phyloP scores from a whole-genome alignment of 306 rosid genomes.

The Rosa chinensis region DNA sequence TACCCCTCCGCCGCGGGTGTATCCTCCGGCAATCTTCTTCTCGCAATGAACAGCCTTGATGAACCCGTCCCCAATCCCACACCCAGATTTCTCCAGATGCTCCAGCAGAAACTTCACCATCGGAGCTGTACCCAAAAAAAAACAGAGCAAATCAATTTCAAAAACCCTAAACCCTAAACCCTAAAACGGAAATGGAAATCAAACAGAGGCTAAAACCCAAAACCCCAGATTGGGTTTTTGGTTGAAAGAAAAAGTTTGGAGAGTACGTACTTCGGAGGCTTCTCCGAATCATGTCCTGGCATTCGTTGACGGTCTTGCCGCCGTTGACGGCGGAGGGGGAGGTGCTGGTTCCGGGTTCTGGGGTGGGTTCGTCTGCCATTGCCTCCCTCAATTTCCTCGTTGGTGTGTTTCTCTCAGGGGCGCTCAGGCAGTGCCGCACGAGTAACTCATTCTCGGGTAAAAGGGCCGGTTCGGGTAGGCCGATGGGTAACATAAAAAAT shows the following conservation, averaged over 20 bases:
- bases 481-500: too few species aligned
- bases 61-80: slow-evolving; percentile 54
- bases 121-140: slow-evolving; percentile 43
- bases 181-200: not conserved
- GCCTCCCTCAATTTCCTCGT: not conserved
- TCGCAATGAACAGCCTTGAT: slow-evolving; percentile 59
- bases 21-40: slow-evolving; percentile 51
- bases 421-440: not conserved
- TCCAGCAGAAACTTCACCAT: slow-evolving; percentile 64
- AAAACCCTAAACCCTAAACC: slow-evolving; percentile 23
- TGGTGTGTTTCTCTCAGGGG: too few species aligned
- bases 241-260: not conserved
- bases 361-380: slow-evolving; percentile 42
- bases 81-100: slow-evolving; percentile 71
- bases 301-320: slow-evolving; percentile 43
- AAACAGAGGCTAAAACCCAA: slow-evolving; percentile 18
- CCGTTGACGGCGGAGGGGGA: slow-evolving; percentile 29
- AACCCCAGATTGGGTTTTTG: not conserved
- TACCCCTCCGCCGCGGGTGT: slow-evolving; percentile 73
- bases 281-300: slow-evolving; percentile 63
- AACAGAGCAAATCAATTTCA: not conserved
- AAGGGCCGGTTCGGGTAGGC: not conserved
- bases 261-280: slow-evolving; percentile 65
- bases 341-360: slow-evolving; percentile 41
- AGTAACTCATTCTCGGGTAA: slow-evolving; percentile 11